Percentiles rank a stretch among this genome's conserved stretches.
These are phyloP conservation scores for Fusarium torreyae DNA, from an alignment of 2,329 filamentous ascomycete genomes.

Conservation along the genomic window DNA sequence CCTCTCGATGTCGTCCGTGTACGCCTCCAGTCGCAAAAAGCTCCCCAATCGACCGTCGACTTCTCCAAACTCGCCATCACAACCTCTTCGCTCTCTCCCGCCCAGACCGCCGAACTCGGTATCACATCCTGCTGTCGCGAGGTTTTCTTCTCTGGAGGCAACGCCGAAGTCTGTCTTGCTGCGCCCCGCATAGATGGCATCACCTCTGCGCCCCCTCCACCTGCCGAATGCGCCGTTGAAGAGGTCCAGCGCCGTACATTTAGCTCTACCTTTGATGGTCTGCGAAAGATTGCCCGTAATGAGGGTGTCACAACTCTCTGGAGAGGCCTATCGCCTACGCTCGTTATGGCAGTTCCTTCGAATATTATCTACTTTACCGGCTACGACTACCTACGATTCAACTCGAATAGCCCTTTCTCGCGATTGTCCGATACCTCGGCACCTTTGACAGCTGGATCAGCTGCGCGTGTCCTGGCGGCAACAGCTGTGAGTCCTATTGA, in stretches of 20 bases:
- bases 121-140: slow-evolving; percentile 96
- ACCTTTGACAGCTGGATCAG: slow-evolving; percentile 84
- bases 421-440: slow-evolving; percentile 77
- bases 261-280: slow-evolving; percentile 90
- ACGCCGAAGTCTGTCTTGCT: slow-evolving; percentile 85
- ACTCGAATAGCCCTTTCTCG: slow-evolving; percentile 79
- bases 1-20: slow-evolving; percentile 97
- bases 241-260: slow-evolving; percentile 87
- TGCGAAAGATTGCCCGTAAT: slow-evolving; percentile 94
- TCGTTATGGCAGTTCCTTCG: slow-evolving; percentile 92
- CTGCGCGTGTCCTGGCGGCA: slow-evolving; percentile 85
- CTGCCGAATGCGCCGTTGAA: slow-evolving; percentile 85
- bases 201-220: slow-evolving; percentile 61
- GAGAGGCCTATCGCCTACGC: slow-evolving; percentile 93
- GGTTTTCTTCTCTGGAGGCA: slow-evolving; percentile 95
- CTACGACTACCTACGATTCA: slow-evolving; percentile 92
- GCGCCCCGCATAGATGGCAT: slow-evolving; percentile 68
- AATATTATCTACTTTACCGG: slow-evolving; percentile 99
- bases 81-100: slow-evolving; percentile 73
- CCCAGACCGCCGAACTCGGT: slow-evolving; percentile 85
- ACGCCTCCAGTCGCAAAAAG: slow-evolving; percentile 86
- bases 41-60: slow-evolving; percentile 65
- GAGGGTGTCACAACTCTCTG: slow-evolving; percentile 90
- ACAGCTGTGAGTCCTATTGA: slow-evolving; percentile 91
- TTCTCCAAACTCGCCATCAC: slow-evolving; percentile 70